Evolutionary conservation across 169 alveolate species (phyloP).

Genomic region (Eimeria tenella): DNA sequence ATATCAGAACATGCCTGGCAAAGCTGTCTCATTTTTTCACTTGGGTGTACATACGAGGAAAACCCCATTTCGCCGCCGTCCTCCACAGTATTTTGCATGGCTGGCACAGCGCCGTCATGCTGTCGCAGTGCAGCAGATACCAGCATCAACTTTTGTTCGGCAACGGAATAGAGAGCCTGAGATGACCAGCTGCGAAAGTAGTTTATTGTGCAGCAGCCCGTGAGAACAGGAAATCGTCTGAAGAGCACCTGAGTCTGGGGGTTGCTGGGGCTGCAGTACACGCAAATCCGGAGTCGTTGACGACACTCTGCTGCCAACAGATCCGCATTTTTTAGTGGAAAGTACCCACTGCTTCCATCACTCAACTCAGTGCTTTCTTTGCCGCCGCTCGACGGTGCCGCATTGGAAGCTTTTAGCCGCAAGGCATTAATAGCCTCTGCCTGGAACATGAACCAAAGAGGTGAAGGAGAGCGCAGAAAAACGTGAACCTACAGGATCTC

Average conservation of each 20-base stretch:
- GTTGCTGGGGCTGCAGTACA: conserved; percentile 53
- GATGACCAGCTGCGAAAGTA: conserved; percentile 95
- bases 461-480: not conserved
- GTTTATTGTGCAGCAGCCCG: conserved; percentile 96
- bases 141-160: conserved; percentile 48
- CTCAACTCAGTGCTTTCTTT: not conserved
- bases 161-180: conserved; percentile 88
- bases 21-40: not conserved
- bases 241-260: conserved; percentile 58
- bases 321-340: not conserved
- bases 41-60: not conserved
- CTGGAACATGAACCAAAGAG: conserved; percentile 5
- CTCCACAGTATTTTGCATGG: not conserved
- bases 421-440: conserved; percentile 58
- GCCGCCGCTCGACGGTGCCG: not conserved
- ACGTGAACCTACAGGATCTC: not conserved
- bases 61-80: not conserved
- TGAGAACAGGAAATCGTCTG: conserved; percentile 97
- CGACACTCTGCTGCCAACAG: conserved; percentile 67
- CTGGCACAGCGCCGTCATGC: conserved; percentile 31
- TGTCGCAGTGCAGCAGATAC: conserved; percentile 54
- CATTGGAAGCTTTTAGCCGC: conserved; percentile 1
- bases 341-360: not conserved
- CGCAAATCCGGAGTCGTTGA: conserved; percentile 61
- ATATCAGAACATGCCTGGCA: conserved; percentile 92